These are phyloP conservation scores for Pseudogymnoascus destructans DNA, from an alignment of 2,329 filamentous ascomycete genomes.

Conservation along the genomic window DNA sequence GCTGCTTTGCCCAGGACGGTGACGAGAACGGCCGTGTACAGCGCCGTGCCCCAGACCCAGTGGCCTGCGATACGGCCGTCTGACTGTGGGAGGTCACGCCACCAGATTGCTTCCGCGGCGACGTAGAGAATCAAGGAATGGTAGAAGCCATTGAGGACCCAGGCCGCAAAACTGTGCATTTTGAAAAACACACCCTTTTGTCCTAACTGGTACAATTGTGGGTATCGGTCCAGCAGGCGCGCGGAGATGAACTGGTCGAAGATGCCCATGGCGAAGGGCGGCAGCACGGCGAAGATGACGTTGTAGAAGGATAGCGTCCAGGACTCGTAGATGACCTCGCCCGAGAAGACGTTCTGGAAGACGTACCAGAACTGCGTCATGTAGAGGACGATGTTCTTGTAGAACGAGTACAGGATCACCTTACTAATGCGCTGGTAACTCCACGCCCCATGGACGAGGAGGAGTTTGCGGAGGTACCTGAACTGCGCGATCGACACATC, in stretches of 20 bases:
- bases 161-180: constrained; percentile 80
- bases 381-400: constrained; percentile 97
- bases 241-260: constrained; percentile 97
- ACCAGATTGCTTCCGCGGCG: constrained; percentile 68
- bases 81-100: constrained; percentile 60
- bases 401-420: constrained; percentile 96
- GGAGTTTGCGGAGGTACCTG: constrained; percentile 81
- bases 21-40: constrained; percentile 86
- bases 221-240: constrained; percentile 83
- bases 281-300: constrained; percentile 90
- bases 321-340: constrained; percentile 95
- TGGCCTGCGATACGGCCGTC: constrained; percentile 80
- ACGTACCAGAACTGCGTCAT: constrained; percentile 99
- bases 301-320: constrained; percentile 99
- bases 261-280: constrained; percentile 87
- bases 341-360: constrained; percentile 96
- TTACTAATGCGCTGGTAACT: constrained; percentile 95
- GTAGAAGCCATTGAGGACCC: constrained; percentile 90
- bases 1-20: constrained; percentile 93
- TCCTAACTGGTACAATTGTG: constrained; percentile 85
- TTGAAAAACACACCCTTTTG: constrained; percentile 92
- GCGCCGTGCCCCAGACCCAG: constrained; percentile 94
- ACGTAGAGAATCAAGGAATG: constrained; percentile 92
- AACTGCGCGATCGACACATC: constrained; percentile 96
- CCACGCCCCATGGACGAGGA: constrained; percentile 93